Conservation (phyloP, 257 asterid genomes). For the Leptodermis oblonga region DNA sequence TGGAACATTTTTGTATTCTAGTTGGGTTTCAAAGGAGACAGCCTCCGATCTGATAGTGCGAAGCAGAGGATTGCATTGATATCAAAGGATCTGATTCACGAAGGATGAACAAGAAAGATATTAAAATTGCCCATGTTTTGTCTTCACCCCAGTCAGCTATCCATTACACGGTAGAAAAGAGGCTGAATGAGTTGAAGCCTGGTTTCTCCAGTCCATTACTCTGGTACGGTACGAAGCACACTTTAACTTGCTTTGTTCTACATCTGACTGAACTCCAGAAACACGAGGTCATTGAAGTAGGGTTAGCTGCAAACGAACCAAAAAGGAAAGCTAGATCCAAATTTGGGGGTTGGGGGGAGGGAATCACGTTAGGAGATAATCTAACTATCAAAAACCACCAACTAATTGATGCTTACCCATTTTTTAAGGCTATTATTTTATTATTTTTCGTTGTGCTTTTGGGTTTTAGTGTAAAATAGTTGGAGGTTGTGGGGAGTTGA, state of each 20-base stretch:
- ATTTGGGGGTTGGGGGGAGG: no score
- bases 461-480: conserved; percentile 26
- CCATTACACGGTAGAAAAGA: background rate
- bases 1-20: conserved; percentile 24
- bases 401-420: conserved; percentile 20
- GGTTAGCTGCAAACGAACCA: background rate
- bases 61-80: conserved; percentile 85
- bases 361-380: conserved; percentile 16
- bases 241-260: background rate
- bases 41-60: conserved; percentile 71
- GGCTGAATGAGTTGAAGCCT: conserved; percentile 1
- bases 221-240: conserved; percentile 2
- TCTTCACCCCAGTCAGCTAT: conserved; percentile 1
- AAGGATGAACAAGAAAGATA: conserved; percentile 23
- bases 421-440: conserved; percentile 13
- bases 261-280: conserved; percentile 15
- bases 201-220: conserved; percentile 5
- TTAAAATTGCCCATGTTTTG: background rate
- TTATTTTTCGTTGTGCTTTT: background rate
- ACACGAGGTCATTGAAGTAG: background rate
- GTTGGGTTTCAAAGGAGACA: conserved; percentile 77
- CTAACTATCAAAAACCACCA: conserved; percentile 20
- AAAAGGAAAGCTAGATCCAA: background rate
- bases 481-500: conserved; percentile 19
- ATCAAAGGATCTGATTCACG: conserved; percentile 52